Conservation (phyloP, 257 asterid species). For the Solanum virginianum region DNA sequence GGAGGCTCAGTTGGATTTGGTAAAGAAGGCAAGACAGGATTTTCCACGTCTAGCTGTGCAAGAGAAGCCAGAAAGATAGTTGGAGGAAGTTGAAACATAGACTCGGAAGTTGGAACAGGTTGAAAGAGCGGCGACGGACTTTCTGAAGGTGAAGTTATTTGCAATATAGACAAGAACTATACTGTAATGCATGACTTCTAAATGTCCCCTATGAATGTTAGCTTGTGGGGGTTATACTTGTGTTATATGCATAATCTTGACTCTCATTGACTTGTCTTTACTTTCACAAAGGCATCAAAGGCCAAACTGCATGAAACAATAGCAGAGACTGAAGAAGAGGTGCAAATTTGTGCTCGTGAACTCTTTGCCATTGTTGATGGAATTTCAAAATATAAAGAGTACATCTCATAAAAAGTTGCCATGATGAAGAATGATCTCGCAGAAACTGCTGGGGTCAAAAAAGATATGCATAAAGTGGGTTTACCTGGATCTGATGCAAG, state of each 20-base stretch:
- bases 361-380: constrained; percentile 50
- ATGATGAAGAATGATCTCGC: constrained; percentile 42
- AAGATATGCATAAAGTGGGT: constrained; percentile 35
- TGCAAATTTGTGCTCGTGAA: constrained; percentile 44
- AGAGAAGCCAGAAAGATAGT: constrained; percentile 47
- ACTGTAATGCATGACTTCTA: neutral
- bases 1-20: constrained; percentile 33
- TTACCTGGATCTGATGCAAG: neutral
- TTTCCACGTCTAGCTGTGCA: constrained; percentile 35
- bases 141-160: constrained; percentile 30
- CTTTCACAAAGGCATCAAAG: constrained; percentile 37
- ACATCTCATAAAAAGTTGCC: constrained; percentile 30
- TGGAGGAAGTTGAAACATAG: constrained; percentile 49
- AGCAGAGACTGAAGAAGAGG: constrained; percentile 30
- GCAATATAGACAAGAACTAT: neutral
- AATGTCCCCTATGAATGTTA: neutral
- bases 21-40: constrained; percentile 40
- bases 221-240: neutral
- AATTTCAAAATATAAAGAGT: constrained; percentile 47
- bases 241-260: neutral
- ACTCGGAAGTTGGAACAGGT: constrained; percentile 24
- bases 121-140: constrained; percentile 57
- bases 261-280: neutral
- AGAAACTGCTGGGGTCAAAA: constrained; percentile 38
- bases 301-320: constrained; percentile 42